Evolutionary conservation across 306 rosid genomes (phyloP).

Genomic region (Lathyrus tuberosus): DNA sequence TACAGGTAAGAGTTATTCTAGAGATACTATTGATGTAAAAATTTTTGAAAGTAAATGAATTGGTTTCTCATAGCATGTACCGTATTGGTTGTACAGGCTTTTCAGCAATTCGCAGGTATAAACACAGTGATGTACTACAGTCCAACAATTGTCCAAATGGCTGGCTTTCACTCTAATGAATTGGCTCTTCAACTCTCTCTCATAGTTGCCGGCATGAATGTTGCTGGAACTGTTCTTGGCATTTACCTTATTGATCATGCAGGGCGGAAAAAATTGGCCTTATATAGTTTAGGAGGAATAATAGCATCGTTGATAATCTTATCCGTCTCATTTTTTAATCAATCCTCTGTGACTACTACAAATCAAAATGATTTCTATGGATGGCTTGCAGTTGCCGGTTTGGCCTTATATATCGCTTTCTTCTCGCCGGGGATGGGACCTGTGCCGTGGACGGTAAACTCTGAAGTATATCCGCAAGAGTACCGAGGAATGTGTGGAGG

Average conservation of each 20-base stretch:
- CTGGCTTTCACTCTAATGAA: slow-evolving; percentile 77
- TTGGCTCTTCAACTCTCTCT: slow-evolving; percentile 85
- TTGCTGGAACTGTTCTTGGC: slow-evolving; percentile 77
- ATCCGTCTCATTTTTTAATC: slow-evolving; percentile 54
- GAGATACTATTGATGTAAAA: too few relatives aligned
- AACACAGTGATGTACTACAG: slow-evolving; percentile 52
- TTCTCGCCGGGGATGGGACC: slow-evolving; percentile 97
- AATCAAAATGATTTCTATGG: slow-evolving; percentile 50
- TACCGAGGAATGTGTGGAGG: slow-evolving; percentile 88
- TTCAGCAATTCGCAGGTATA: slow-evolving; percentile 94
- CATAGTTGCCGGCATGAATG: slow-evolving; percentile 79
- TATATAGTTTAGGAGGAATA: slow-evolving; percentile 78
- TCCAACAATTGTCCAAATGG: slow-evolving; percentile 95
- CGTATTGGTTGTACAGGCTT: slow-evolving; percentile 69
- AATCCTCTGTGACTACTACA: slow-evolving; percentile 46
- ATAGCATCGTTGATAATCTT: slow-evolving; percentile 64
- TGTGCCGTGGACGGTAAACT: slow-evolving; percentile 95
- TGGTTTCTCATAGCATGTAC: too few relatives aligned
- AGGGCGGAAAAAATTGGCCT: slow-evolving; percentile 73
- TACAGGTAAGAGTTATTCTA: slow-evolving; percentile 58
- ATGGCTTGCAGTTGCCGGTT: slow-evolving; percentile 73
- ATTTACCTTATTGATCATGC: slow-evolving; percentile 80
- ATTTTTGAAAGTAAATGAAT: too few relatives aligned
- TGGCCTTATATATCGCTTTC: slow-evolving; percentile 70
- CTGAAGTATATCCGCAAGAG: slow-evolving; percentile 87